Evolutionary conservation across 805 yeast genomes (phyloP), one percentile per base, ranked within the genome.

Genomic region (Myxozyma neotropica): DNA sequence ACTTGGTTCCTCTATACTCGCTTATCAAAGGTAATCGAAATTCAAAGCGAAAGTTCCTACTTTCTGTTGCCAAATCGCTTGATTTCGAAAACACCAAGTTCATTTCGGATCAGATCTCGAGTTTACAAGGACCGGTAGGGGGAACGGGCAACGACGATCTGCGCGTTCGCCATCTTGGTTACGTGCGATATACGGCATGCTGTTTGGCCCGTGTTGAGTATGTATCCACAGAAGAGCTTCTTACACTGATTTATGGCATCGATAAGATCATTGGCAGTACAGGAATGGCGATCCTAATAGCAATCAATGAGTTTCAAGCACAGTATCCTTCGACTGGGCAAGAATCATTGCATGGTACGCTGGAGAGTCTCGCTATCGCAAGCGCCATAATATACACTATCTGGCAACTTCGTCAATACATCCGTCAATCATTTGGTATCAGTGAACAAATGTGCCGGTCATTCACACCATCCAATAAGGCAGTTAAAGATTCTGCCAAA

Each of bases 161-260:
- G 67, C 5, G 19, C 45, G 0, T 61, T 7, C 40, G 55, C 2
- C 69, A 72, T 24, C 67, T 72, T 15, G 68, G 71, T 35, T 77
- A 70, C 53, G 60, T 74, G 4, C 63, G 69, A 5, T 80, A 74
- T 58, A 51, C 80, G 6, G 70, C 77, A 0, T 56, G 72, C 1
- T 81, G 82, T 59, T 54, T 85, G 5, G 67, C 78, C 1, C 69
- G 68, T 1, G 66, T 79, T 15, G 74, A 73, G 1, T 77, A 83
- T 44, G 63, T 67, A 0, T 73, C 78, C 0, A 69, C 78, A 47
- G 89, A 85, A 56, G 89, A 86, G 53, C 78, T 82, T 0, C 77
- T 80, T 47, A 59, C 74, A 0, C 31, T 85, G 0, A 66, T 83
- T 2, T 70, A 73, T 46, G 78, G 74, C 0, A 67, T 85, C 36